Base-by-base conservation (phyloP, 768 basidiomycete genomes). In the Pleurotus citrinopileatus region DNA sequence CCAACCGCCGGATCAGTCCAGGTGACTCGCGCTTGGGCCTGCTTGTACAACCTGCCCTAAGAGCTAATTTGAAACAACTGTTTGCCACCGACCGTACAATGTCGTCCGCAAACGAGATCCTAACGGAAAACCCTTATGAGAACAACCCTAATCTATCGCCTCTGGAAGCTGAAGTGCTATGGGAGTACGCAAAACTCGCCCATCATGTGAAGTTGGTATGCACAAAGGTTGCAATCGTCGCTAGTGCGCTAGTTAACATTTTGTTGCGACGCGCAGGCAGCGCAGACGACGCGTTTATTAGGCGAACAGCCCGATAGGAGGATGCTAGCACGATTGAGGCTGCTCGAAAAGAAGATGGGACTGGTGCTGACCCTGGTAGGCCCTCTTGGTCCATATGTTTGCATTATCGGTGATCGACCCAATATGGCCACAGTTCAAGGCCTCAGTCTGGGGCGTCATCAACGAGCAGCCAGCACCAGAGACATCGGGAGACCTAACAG, bases 361-460 rank as follows among this genome's bases (percentile, higher is more conserved):
- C 77, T 99, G 52, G 94, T 98, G 0, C 71, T 98, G 67, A 98
- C 95, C 0, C 71, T 99, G 69, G 94, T 94, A 64, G 59, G 82
- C 72, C 32, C 13, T 26, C 9, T 26, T 15, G 3, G 19, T 17
- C 19, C 37, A 22, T 53, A 8, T 25, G 5, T 34, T 36, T 3
- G 7, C 7, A 12, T 32, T 32, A 40, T 13, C 45, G 15, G 29
- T 38, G 25, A 22, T 44, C 50, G 48, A 44, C 28, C 22, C 48
- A 26, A 55, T n/a, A 17, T 12, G 4, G 6, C 4, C 60, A n/a
- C n/a, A 94, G 92, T 98, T 94, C 82, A 95, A 97, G 72, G 94
- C 89, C 0, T 96, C 95, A 9, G 93, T 96, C 1, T 96, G 94
- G 93, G 91, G 88, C 12, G 88, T 95, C 52, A 87, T 97, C 66